Percentiles rank a stretch among this genome's conserved stretches.
Evolutionary conservation across 208 protist genomes (phyloP).

Genomic region (Angomonas ambiguus): DNA sequence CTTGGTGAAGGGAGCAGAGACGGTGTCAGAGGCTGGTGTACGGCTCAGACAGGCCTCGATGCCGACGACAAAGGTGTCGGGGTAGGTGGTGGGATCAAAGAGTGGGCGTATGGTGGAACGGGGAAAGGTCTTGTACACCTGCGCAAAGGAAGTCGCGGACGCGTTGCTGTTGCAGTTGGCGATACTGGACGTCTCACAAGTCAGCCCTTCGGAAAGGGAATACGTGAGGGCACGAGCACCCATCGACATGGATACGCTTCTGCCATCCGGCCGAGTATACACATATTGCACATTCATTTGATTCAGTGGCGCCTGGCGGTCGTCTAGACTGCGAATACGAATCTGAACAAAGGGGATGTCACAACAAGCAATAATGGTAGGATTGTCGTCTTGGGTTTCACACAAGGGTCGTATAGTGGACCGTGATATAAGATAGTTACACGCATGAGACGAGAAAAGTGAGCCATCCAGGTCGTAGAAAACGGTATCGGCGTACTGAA

Average conservation of each 20-base stretch:
- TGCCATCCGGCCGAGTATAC: not conserved
- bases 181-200: not conserved
- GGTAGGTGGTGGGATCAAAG: conserved; percentile 16
- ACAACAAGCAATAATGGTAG: conserved; percentile 10
- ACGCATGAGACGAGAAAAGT: not conserved
- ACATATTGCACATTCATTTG: conserved; percentile 11
- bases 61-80: conserved; percentile 23
- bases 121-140: conserved; percentile 15
- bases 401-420: not conserved
- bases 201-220: not conserved
- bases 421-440: conserved; percentile 4
- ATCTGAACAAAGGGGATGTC: conserved; percentile 13
- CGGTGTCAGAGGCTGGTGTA: not conserved
- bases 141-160: not conserved
- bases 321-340: conserved; percentile 14
- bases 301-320: conserved; percentile 7
- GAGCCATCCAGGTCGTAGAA: conserved; percentile 26
- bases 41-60: conserved; percentile 7
- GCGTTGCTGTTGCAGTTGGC: not conserved
- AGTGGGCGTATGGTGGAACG: conserved; percentile 7
- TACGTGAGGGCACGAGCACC: not conserved
- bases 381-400: not conserved
- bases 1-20: not conserved
- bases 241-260: not conserved
- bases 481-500: conserved; percentile 9